A percentile compares a stretch with the other conserved stretches of the same genome.
phyloP scores from a whole-genome alignment of 2,329 filamentous ascomycete species.

The Phyllosticta citribraziliensis region DNA sequence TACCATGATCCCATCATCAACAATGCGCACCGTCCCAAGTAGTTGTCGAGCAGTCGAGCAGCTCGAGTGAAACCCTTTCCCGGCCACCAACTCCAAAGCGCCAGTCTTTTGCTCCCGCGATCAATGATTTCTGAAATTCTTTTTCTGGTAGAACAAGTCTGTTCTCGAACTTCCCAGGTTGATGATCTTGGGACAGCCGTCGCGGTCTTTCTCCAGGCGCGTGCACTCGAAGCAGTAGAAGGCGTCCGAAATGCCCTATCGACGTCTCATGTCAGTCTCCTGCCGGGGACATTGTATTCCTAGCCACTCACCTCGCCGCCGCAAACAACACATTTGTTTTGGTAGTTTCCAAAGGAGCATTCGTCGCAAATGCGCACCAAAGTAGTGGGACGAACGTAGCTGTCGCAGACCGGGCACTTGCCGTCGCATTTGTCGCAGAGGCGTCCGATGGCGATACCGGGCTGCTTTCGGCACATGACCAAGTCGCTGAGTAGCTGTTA shows the following conservation, averaged over 20 bases:
- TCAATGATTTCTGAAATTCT: constrained; percentile 54
- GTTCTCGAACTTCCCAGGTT: constrained; percentile 93
- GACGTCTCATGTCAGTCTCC: not conserved
- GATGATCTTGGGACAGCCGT: constrained; percentile 98
- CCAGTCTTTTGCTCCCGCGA: not conserved
- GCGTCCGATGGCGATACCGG: constrained; percentile 94
- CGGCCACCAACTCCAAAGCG: not conserved
- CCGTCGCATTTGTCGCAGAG: constrained; percentile 99
- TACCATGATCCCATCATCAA: not conserved
- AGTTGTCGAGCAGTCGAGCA: not conserved
- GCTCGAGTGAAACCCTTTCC: not conserved
- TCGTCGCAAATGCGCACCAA: constrained; percentile 98
- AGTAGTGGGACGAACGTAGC: constrained; percentile 94
- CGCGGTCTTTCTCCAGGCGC: constrained; percentile 87
- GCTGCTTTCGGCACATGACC: constrained; percentile 98
- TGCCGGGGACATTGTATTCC: not conserved
- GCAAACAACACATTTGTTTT: constrained; percentile 99
- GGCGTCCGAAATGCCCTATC: constrained; percentile 81
- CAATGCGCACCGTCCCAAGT: not conserved
- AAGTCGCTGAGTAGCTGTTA: constrained; percentile 57
- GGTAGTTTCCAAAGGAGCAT: constrained; percentile 98
- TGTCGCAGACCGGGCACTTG: constrained; percentile 98
- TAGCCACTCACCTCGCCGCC: constrained; percentile 60
- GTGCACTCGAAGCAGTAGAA: constrained; percentile 99
- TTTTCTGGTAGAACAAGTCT: constrained; percentile 75